These are phyloP conservation scores for Entrophospora sp. DNA, from an alignment of 192 early-diverging fungal genomes.

Conservation along the genomic window DNA sequence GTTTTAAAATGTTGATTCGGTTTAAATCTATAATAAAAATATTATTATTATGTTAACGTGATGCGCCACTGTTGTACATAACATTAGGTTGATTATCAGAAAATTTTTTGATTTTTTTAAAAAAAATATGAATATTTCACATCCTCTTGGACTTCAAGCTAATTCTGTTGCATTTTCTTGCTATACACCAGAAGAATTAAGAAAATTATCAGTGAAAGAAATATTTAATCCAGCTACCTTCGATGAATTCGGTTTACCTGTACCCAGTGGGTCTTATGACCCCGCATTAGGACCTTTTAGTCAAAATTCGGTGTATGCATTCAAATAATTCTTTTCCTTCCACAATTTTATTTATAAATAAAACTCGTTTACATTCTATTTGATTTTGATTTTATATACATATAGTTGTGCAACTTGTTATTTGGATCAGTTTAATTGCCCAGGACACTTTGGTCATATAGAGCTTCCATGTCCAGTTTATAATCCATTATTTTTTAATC, in stretches of 20 bases:
- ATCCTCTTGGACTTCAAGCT: conserved; percentile 73
- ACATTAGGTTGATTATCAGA: not conserved
- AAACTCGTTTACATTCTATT: not conserved
- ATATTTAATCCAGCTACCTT: conserved; percentile 82
- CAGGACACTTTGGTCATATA: conserved; percentile 97
- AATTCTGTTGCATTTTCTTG: conserved; percentile 87
- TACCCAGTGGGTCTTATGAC: conserved; percentile 87
- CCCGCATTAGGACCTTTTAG: conserved; percentile 87
- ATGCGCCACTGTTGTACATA: no score
- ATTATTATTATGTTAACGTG: no score
- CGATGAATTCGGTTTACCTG: conserved; percentile 86
- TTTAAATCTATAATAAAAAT: no score
- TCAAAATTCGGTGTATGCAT: conserved; percentile 58
- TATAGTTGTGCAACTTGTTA: conserved; percentile 77
- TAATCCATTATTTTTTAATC: conserved; percentile 92
- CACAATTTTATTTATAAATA: not conserved
- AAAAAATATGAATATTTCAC: conserved; percentile 71
- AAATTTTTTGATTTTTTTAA: no score
- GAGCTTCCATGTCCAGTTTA: conserved; percentile 80
- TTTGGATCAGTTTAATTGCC: conserved; percentile 73
- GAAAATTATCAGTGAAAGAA: conserved; percentile 89
- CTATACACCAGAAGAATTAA: conserved; percentile 77
- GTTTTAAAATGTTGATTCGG: no score
- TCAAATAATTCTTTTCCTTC: not conserved
- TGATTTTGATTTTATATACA: not conserved